Conservation (phyloP, 1,284 basidiomycete genomes). For the Boletellus dicymbophilus region DNA sequence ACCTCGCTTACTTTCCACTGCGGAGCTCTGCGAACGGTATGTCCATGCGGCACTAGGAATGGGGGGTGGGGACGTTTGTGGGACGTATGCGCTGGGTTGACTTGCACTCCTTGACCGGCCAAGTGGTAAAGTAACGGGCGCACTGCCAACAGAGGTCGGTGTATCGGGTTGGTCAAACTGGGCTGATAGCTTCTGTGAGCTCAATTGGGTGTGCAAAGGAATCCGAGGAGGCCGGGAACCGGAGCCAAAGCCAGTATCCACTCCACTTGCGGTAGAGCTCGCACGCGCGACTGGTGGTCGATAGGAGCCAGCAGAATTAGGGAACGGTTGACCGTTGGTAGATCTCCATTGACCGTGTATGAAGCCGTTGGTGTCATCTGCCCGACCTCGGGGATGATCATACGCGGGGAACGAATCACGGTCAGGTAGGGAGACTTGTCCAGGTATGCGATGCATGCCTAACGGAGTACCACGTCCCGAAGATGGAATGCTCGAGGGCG, state of each 20-base stretch:
- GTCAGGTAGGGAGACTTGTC: slow-evolving; percentile 60
- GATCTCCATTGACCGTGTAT: slow-evolving; percentile 67
- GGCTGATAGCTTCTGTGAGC: slow-evolving; percentile 60
- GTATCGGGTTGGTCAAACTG: slow-evolving; percentile 47
- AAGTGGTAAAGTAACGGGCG: slow-evolving; percentile 33
- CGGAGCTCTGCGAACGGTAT: slow-evolving; percentile 50
- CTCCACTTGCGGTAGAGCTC: slow-evolving; percentile 43
- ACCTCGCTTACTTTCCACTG: slow-evolving; percentile 59
- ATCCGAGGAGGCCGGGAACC: slow-evolving; percentile 46
- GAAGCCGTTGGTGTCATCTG: slow-evolving; percentile 70
- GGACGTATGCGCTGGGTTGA: slow-evolving; percentile 70
- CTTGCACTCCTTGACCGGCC: slow-evolving; percentile 73
- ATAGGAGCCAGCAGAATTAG: slow-evolving; percentile 20
- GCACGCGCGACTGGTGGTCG: slow-evolving; percentile 53
- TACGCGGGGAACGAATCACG: slow-evolving; percentile 47
- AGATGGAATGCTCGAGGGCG: slow-evolving; percentile 48
- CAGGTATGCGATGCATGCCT: slow-evolving; percentile 52
- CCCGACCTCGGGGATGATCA: slow-evolving; percentile 66
- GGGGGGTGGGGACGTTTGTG: slow-evolving; percentile 57
- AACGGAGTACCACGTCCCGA: slow-evolving; percentile 74
- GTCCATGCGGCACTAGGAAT: slow-evolving; percentile 59
- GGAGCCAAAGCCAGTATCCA: slow-evolving; percentile 54
- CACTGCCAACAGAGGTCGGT: slow-evolving; percentile 27
- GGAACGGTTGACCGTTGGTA: slow-evolving; percentile 36
- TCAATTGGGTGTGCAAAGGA: slow-evolving; percentile 68